Conservation (phyloP, 2,329 filamentous ascomycete species). For the Hymenoscyphus scutula region DNA sequence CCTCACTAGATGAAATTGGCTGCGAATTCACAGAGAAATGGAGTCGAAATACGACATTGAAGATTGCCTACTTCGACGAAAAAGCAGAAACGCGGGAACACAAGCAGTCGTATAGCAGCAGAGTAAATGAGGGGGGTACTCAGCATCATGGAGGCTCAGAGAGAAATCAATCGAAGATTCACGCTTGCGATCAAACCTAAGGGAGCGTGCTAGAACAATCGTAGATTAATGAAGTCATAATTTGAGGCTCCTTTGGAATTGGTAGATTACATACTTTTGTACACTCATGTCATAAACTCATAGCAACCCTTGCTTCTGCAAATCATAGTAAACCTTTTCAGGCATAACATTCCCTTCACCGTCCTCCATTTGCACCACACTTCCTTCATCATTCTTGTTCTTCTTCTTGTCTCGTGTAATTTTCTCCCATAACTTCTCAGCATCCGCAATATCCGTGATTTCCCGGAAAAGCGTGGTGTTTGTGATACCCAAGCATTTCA, state of each 20-base stretch:
- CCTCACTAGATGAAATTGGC: background rate
- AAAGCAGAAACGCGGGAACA: no score
- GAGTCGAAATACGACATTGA: no score
- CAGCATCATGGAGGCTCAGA: no score
- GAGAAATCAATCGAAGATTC: background rate
- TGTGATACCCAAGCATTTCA: slow-evolving; percentile 91
- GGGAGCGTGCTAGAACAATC: background rate
- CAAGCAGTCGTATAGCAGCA: no score
- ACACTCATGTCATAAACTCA: slow-evolving; percentile 38
- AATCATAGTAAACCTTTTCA: slow-evolving; percentile 94
- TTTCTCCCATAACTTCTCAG: slow-evolving; percentile 86
- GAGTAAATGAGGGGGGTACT: no score
- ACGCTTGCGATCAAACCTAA: background rate
- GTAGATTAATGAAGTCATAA: background rate
- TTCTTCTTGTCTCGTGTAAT: slow-evolving; percentile 82
- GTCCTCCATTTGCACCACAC: slow-evolving; percentile 97
- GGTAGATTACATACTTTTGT: slow-evolving; percentile 17
- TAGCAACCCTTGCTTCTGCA: slow-evolving; percentile 86
- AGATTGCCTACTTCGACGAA: no score
- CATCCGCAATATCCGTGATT: slow-evolving; percentile 89
- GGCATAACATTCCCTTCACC: slow-evolving; percentile 98
- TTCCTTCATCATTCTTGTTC: slow-evolving; percentile 71
- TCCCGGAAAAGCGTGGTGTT: slow-evolving; percentile 90
- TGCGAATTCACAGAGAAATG: no score
- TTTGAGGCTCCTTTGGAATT: background rate